A percentile compares a stretch with the other conserved stretches of the same genome.
phyloP scores from a whole-genome alignment of 1,139 yeast species.

The Hyphopichia wangnamkhiaoensis region DNA sequence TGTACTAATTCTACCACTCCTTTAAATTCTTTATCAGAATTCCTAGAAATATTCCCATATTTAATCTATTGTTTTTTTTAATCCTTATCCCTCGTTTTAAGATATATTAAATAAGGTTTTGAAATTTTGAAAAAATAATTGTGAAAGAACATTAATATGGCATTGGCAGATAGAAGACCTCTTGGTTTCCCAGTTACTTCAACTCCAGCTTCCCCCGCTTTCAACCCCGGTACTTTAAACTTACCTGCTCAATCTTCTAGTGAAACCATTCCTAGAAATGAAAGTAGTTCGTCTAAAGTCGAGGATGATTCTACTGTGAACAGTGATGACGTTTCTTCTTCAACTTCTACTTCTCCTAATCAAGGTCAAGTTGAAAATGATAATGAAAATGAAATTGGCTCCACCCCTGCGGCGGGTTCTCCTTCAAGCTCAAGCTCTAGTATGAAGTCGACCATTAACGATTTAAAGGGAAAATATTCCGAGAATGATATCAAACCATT shows the following conservation, averaged over 20 bases:
- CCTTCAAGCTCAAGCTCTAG: constrained; percentile 6
- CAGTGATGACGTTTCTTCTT: neutral
- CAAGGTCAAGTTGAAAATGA: constrained; percentile 8
- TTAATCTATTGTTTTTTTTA: too few relatives aligned
- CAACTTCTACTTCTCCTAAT: neutral
- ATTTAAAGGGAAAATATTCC: constrained; percentile 13
- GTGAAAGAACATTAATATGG: constrained; percentile 32
- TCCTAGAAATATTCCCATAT: too few relatives aligned
- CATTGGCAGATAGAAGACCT: constrained; percentile 61
- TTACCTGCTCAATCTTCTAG: neutral
- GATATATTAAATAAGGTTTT: constrained; percentile 1
- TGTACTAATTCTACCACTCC: neutral
- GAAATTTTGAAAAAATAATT: constrained; percentile 4
- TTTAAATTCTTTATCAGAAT: too few relatives aligned
- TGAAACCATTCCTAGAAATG: neutral
- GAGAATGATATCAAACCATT: constrained; percentile 18
- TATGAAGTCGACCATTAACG: constrained; percentile 14
- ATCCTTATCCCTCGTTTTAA: too few relatives aligned
- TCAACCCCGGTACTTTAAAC: constrained; percentile 43
- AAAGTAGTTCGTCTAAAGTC: too few relatives aligned
- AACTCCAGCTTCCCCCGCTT: constrained; percentile 47
- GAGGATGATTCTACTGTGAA: too few relatives aligned
- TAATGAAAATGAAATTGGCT: constrained; percentile 10
- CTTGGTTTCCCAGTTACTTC: constrained; percentile 44
- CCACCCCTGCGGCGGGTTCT: constrained; percentile 5